Conservation (phyloP, 1,139 yeast genomes). For the Suhomyces bolitotheri region DNA sequence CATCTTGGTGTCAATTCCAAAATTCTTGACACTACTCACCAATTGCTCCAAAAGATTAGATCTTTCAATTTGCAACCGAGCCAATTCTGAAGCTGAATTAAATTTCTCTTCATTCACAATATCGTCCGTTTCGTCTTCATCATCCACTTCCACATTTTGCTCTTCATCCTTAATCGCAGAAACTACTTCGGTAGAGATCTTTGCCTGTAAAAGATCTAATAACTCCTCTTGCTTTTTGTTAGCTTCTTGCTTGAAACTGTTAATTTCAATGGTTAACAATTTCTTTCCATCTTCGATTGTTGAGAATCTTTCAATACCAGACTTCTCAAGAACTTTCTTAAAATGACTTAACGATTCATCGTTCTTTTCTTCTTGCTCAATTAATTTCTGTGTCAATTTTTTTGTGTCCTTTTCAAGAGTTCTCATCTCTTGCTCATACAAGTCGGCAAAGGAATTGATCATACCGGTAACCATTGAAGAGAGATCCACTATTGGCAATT, state of each 20-base stretch:
- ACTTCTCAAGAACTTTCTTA: constrained; percentile 20
- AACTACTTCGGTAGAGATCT: constrained; percentile 55
- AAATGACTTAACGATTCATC: constrained; percentile 18
- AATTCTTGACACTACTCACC: constrained; percentile 35
- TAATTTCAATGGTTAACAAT: constrained; percentile 23
- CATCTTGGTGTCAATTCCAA: constrained; percentile 57
- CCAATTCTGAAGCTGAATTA: constrained; percentile 42
- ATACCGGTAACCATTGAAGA: constrained; percentile 41
- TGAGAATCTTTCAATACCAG: constrained; percentile 28
- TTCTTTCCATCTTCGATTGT: constrained; percentile 33
- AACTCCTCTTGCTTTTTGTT: constrained; percentile 37
- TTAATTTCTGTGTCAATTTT: constrained; percentile 22
- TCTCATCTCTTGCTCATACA: constrained; percentile 33
- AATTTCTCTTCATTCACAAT: constrained; percentile 24
- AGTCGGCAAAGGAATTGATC: constrained; percentile 47
- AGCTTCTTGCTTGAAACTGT: constrained; percentile 30
- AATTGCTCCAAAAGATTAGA: constrained; percentile 43
- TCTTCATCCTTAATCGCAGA: constrained; percentile 48
- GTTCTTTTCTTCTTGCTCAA: constrained; percentile 22
- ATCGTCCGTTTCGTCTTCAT: constrained; percentile 16
- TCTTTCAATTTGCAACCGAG: constrained; percentile 55
- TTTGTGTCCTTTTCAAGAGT: constrained; percentile 23
- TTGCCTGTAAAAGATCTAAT: constrained; percentile 27
- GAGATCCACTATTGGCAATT: constrained; percentile 34
- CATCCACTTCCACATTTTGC: constrained; percentile 19